phyloP scores from a whole-genome alignment of 106 monocot genomes.

The Gastrodia elata region DNA sequence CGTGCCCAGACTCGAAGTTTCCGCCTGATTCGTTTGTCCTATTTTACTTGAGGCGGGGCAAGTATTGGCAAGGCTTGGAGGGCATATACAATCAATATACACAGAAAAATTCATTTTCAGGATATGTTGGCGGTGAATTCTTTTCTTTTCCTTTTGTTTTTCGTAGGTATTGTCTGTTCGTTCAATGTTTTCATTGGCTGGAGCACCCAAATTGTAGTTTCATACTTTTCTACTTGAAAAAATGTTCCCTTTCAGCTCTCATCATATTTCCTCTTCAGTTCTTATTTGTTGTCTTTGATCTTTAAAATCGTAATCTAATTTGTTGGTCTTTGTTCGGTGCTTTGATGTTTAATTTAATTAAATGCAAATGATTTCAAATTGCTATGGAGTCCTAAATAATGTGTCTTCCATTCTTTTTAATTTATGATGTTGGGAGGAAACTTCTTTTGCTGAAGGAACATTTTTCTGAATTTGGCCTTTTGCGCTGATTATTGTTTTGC shows the following conservation, averaged over 20 bases:
- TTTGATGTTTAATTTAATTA: background rate
- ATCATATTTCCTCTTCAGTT: background rate
- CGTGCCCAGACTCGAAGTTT: slow-evolving; percentile 57
- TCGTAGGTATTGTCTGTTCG: background rate
- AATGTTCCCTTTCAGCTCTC: background rate
- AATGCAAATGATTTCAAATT: background rate
- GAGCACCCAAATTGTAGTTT: background rate
- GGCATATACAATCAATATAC: background rate
- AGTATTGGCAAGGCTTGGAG: background rate
- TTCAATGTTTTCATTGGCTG: slow-evolving; percentile 5
- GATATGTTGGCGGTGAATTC: background rate
- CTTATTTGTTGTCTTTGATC: background rate
- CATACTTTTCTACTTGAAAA: background rate
- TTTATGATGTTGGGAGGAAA: background rate
- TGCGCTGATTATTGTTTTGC: background rate
- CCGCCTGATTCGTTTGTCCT: slow-evolving; percentile 22
- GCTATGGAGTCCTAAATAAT: background rate
- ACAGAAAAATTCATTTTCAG: slow-evolving; percentile 2
- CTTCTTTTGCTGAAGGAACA: background rate
- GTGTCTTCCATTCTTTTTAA: no score
- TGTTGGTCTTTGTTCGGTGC: background rate
- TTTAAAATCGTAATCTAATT: background rate
- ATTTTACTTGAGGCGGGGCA: background rate
- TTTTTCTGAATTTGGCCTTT: background rate
- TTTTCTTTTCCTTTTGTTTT: background rate